Base-by-base conservation (phyloP, 495 filamentous ascomycete species). In the Aspergillus nidulans region DNA sequence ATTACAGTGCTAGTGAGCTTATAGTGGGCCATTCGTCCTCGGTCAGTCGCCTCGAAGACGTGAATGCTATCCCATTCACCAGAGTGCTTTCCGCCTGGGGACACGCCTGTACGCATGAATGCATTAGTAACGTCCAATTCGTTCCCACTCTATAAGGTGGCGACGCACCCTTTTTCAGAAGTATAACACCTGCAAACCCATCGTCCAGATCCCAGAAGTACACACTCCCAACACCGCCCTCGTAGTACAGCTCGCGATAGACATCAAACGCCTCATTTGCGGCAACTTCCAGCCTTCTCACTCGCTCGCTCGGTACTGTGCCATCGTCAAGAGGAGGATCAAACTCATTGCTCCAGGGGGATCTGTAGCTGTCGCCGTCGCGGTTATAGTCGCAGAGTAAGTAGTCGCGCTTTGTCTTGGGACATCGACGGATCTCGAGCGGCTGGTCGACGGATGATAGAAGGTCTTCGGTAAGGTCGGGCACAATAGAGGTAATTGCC, bases 121-220 rank as follows among this genome's bases (percentile, higher is more conserved):
- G 13, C 13, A 51, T 51, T 51, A 51, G 47, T 39, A 50, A 6
- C 15, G 30, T 3, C 9, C 30, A 7, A 34, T 34, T 6, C 30
- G 15, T 2, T 34, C 9, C 15, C 8, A 34, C 8, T 34, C 30
- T 12, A 12, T 13, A 1, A 16, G n/a, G n/a, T n/a, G n/a, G 13
- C 42, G 5, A 36, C 20, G 24, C 69, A 91, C 89, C 84, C 74
- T 99, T 99, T 77, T 97, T 97, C 58, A 99, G 70, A 53, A 99
- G 71, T 38, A 97, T 90, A 28, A 96, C 94, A 2, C 94, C 94
- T 0, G 94, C 95, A 71, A 99, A 99, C 24, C 94, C 95, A 71
- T 97, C 94, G 64, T 99, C 95, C 74, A 97, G 71, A 69, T 97
- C 95, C 94, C 94, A 99, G 57, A 99, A 89, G 72, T 99, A 99